Conservation (phyloP, 2,329 filamentous ascomycete genomes). For the Trichophyton verrucosum region DNA sequence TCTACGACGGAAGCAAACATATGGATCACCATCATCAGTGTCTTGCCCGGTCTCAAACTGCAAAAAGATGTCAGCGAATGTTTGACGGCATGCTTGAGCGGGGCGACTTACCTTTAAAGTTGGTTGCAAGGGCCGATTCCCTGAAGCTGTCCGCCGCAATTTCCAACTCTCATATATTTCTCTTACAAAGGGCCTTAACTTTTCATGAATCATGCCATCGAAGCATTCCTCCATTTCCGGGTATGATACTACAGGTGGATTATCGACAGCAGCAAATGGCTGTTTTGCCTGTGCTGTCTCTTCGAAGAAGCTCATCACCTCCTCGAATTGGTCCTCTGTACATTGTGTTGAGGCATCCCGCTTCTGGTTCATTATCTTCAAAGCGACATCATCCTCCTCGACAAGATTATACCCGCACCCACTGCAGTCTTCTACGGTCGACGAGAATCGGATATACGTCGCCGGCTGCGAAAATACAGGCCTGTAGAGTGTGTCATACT, state of each 20-base stretch:
- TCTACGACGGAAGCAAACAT: slow-evolving; percentile 91
- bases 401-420: slow-evolving; percentile 90
- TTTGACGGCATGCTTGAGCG: not conserved
- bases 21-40: slow-evolving; percentile 89
- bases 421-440: slow-evolving; percentile 91
- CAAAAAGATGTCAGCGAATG: slow-evolving; percentile 7
- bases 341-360: slow-evolving; percentile 52
- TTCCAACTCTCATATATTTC: slow-evolving; percentile 88
- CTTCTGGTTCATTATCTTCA: slow-evolving; percentile 73
- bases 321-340: slow-evolving; percentile 84
- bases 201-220: slow-evolving; percentile 44
- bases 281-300: slow-evolving; percentile 71
- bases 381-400: slow-evolving; percentile 72
- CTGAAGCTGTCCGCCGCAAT: slow-evolving; percentile 50
- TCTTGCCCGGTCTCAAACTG: slow-evolving; percentile 84
- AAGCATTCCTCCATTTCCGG: slow-evolving; percentile 62
- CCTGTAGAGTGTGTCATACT: slow-evolving; percentile 83
- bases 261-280: slow-evolving; percentile 81
- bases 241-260: slow-evolving; percentile 62
- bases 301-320: slow-evolving; percentile 90
- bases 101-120: slow-evolving; percentile 51
- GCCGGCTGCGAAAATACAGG: slow-evolving; percentile 68
- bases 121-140: slow-evolving; percentile 63
- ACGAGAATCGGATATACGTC: slow-evolving; percentile 94
- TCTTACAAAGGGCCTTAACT: slow-evolving; percentile 52